Evolutionary conservation across 345 rosid genomes (phyloP), one percentile per base, ranked within the genome.

Genomic region (Euphorbia peplus): DNA sequence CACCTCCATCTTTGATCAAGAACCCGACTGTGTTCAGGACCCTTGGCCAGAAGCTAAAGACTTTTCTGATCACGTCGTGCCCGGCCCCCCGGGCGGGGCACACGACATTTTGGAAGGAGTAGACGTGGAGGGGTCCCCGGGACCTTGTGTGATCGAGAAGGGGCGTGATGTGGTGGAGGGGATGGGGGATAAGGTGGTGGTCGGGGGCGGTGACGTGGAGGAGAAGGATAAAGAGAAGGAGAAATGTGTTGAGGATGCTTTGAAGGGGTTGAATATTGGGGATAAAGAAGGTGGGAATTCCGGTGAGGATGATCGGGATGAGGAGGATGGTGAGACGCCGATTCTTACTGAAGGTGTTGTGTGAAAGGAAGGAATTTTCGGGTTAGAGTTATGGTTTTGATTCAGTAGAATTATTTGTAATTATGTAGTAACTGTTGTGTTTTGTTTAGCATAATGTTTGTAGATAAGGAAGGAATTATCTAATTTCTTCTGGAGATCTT

Each of bases 261-360:
- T 76, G 6, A 69, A 32, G 59, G 83, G 78, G 3, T 52, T 76
- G 59, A 72, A 78, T 54, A 76, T 69, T 16, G 76, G 67, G 4
- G 74, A 35, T 4, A 50, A 69, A 65, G 67, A 70, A 24, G 74
- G 42, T 19, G 46, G 60, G 58, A 51, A 46, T 39, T 63, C 47
- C 4, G 28, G 25, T 14, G 15, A 7, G 9, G 48, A 47, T 18
- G 64, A 70, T 21, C 55, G 42, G 47, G 58, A 3, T 25, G 59
- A 30, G 39, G 28, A 24, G 13, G 78, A 26, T 56, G 75, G 60
- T n/a, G 68, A 80, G 55, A 70, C 64, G 66, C 84, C 82, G 11
- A 71, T 50, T 61, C 64, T 86, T 69, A 75, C 80, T 60, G 82
- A 76, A 75, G 86, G 84, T 44, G 65, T 77, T 60, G 73, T 58